Evolutionary conservation across 192 early-diverging fungal species (phyloP).

Genomic region (Entomortierella lignicola): DNA sequence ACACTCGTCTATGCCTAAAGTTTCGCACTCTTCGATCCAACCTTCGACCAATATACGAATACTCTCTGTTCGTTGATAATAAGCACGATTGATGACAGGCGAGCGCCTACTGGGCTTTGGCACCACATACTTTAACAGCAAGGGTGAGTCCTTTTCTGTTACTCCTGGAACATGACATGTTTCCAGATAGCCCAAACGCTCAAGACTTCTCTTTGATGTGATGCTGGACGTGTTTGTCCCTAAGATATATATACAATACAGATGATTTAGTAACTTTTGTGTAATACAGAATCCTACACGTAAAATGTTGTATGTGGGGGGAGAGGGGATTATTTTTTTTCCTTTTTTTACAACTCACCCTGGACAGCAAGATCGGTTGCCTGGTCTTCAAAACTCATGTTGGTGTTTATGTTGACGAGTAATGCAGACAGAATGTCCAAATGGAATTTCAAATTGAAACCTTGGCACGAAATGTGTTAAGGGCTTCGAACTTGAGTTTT

Average conservation of each 20-base stretch:
- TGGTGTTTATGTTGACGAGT: background rate
- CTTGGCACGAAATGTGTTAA: background rate
- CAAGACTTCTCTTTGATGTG: constrained; percentile 48
- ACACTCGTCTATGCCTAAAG: constrained; percentile 19
- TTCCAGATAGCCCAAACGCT: constrained; percentile 45
- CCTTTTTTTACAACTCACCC: too few species aligned
- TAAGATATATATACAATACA: constrained; percentile 7
- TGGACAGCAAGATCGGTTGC: constrained; percentile 50
- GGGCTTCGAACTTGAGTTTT: background rate
- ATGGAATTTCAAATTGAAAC: too few species aligned
- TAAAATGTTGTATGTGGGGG: too few species aligned
- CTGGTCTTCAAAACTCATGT: constrained; percentile 6
- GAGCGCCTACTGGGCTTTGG: constrained; percentile 40
- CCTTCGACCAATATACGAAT: constrained; percentile 39
- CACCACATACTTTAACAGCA: constrained; percentile 50
- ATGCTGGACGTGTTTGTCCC: constrained; percentile 53
- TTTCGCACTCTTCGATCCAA: constrained; percentile 40
- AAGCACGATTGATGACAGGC: constrained; percentile 51
- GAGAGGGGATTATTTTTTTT: too few species aligned
- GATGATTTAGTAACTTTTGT: too few species aligned
- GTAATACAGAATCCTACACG: too few species aligned
- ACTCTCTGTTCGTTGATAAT: constrained; percentile 37
- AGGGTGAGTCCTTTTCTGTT: constrained; percentile 34
- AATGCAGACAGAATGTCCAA: background rate
- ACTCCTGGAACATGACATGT: constrained; percentile 29